A percentile compares a stretch with the other conserved stretches of the same genome.
Evolutionary conservation across 2,329 filamentous ascomycete species (phyloP).

Genomic region (Penicillium carneum): DNA sequence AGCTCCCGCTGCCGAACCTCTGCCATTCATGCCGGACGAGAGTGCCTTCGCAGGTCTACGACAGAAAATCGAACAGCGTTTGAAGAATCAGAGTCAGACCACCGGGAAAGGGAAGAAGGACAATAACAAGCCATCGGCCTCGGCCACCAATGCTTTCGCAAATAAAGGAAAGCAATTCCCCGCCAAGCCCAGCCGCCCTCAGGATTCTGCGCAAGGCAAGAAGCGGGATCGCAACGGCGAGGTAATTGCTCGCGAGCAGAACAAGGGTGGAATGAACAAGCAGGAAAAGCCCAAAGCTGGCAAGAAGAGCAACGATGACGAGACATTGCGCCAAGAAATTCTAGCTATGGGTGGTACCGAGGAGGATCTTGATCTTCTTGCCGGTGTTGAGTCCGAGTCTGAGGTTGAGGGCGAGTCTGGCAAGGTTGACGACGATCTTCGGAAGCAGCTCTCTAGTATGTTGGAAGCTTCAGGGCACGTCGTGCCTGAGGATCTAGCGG

Average conservation of each 20-base stretch:
- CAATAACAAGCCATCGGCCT: slow-evolving; percentile 38
- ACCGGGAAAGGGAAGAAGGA: slow-evolving; percentile 43
- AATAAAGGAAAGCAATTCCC: slow-evolving; percentile 37
- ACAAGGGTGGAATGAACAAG: slow-evolving; percentile 37
- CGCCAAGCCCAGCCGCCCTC: slow-evolving; percentile 35
- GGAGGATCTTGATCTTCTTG: slow-evolving; percentile 58
- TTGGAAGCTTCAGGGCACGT: slow-evolving; percentile 48
- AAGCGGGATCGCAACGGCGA: slow-evolving; percentile 58
- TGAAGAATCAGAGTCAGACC: slow-evolving; percentile 47
- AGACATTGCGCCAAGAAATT: slow-evolving; percentile 54
- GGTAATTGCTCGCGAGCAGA: slow-evolving; percentile 50
- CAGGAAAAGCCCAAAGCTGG: slow-evolving; percentile 22
- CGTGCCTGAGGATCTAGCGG: slow-evolving; percentile 44
- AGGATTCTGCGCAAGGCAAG: slow-evolving; percentile 47
- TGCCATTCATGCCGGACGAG: slow-evolving; percentile 46
- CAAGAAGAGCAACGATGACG: slow-evolving; percentile 35
- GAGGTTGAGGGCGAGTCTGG: slow-evolving; percentile 51
- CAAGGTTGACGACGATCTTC: slow-evolving; percentile 48
- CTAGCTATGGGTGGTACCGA: slow-evolving; percentile 58
- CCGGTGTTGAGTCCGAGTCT: slow-evolving; percentile 54
- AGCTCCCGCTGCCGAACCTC: slow-evolving; percentile 31
- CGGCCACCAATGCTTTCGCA: slow-evolving; percentile 32
- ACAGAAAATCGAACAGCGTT: slow-evolving; percentile 52
- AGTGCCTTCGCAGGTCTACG: slow-evolving; percentile 52
- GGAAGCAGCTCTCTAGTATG: slow-evolving; percentile 50